Conservation (phyloP, 2,329 filamentous ascomycete species). For the Biscogniauxia sp. region DNA sequence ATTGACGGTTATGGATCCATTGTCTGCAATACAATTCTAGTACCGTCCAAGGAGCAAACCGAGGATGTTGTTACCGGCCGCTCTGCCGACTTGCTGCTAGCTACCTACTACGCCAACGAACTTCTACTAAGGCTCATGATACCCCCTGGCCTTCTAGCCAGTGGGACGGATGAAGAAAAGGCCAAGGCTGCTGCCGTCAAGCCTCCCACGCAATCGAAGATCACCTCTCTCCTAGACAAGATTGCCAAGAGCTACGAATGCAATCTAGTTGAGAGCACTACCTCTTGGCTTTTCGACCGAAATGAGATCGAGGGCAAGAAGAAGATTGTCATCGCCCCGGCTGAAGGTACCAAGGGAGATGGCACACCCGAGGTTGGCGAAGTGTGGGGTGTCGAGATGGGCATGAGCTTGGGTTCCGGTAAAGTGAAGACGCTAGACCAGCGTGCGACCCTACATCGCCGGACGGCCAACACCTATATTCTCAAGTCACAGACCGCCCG, state of each 20-base stretch:
- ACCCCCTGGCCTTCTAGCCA: conserved; percentile 79
- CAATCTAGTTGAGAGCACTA: conserved; percentile 95
- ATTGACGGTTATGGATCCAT: conserved; percentile 97
- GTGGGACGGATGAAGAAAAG: conserved; percentile 91
- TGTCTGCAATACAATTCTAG: conserved; percentile 87
- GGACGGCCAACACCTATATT: conserved; percentile 86
- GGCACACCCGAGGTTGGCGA: conserved; percentile 85
- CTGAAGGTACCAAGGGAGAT: conserved; percentile 87
- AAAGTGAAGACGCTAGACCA: conserved; percentile 93
- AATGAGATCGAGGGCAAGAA: conserved; percentile 97
- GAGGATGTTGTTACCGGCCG: conserved; percentile 69
- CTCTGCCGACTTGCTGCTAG: conserved; percentile 81
- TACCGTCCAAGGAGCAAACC: conserved; percentile 59
- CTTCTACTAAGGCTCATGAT: conserved; percentile 87
- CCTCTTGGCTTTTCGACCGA: conserved; percentile 92
- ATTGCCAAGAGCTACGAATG: conserved; percentile 87
- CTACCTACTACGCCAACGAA: conserved; percentile 95
- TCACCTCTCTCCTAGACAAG: conserved; percentile 86
- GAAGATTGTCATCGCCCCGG: conserved; percentile 91
- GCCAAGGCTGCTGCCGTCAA: conserved; percentile 83
- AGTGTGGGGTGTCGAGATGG: conserved; percentile 97
- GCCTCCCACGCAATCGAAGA: conserved; percentile 79
- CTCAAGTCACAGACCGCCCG: conserved; percentile 93
- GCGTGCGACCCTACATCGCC: conserved; percentile 87
- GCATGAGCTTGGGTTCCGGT: conserved; percentile 83